Evolutionary conservation across 768 basidiomycete species (phyloP).

Genomic region (Grammothele lineata): DNA sequence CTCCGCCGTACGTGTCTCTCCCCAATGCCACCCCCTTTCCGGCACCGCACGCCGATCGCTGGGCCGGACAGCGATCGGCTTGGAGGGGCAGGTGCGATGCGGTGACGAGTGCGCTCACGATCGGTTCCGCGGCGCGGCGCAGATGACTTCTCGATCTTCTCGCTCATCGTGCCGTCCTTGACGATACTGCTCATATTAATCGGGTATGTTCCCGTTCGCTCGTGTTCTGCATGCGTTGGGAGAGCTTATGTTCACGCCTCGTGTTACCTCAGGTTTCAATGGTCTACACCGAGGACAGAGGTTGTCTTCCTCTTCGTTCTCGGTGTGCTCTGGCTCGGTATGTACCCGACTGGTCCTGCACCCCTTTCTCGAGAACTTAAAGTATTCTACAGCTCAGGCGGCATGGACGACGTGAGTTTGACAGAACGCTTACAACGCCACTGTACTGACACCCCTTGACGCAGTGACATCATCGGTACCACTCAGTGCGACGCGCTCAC

Average conservation of each 20-base stretch:
- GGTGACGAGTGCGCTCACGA: not conserved
- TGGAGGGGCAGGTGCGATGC: no score
- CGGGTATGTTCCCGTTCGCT: constrained; percentile 45
- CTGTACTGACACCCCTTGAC: not conserved
- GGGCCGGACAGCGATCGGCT: no score
- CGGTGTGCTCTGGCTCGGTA: constrained; percentile 67
- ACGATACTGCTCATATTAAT: constrained; percentile 53
- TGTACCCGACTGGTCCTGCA: constrained; percentile 19
- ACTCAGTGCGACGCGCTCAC: constrained; percentile 27
- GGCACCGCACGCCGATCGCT: no score
- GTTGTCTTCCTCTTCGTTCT: constrained; percentile 49
- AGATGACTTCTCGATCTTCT: constrained; percentile 73
- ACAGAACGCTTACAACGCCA: not conserved
- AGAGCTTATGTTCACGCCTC: no score
- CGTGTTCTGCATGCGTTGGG: not conserved
- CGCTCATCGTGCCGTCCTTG: constrained; percentile 58
- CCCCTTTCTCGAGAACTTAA: not conserved
- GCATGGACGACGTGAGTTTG: constrained; percentile 65
- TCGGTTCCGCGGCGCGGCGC: not conserved
- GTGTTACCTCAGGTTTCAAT: constrained; percentile 43
- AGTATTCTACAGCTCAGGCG: constrained; percentile 50
- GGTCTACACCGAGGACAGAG: constrained; percentile 66
- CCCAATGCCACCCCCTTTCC: not conserved
- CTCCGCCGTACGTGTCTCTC: constrained; percentile 47
- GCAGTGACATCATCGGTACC: constrained; percentile 65